Base-by-base conservation (phyloP, 306 rosid genomes). In the Ziziphus jujuba region DNA sequence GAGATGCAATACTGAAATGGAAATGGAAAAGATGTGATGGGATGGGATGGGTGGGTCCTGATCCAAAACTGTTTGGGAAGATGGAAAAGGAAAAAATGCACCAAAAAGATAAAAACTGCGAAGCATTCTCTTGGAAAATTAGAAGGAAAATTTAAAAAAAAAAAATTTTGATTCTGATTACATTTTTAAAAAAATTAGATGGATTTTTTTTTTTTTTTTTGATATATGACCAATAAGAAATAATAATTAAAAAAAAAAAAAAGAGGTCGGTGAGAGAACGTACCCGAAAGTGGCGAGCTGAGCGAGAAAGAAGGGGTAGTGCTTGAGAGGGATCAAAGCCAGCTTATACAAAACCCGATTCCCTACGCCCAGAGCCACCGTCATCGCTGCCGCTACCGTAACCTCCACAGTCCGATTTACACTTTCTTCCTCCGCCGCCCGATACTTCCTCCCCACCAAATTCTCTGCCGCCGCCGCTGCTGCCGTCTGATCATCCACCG, bases 261-360 rank as follows among this genome's bases (percentile, higher is more conserved):
- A 63, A 50, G 63, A 7, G 60, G 44, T 15, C 36, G 34, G 4
- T 9, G 24, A 1, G 19, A 45, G 5, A 48, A 61, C n/a, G 73
- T 85, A 91, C 97, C 97, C 97, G 84, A 89, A 82, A 60, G 97
- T 89, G 31, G 97, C 91, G 66, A 91, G 84, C 87, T 91, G 97
- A 16, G 97, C 97, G 24, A 91, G 93, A 66, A 91, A 91, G 84
- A 91, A 91, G 10, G 97, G 97, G 59, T 91, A 91, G 3, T 79
- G 85, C 69, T 91, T 89, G 62, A 91, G 84, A 24, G 97, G 97
- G 71, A 91, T 89, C 87, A 91, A 80, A 49, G 97, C 97, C 47
- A 91, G 79, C 77, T 91, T 91, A 75, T 91, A 89, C 63, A 89
- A 24, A 59, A 91, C 97, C 44, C 97, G 77, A 66, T 91, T 91